Base-by-base conservation (phyloP, 345 rosid genomes). In the Euphorbia lathyris region DNA sequence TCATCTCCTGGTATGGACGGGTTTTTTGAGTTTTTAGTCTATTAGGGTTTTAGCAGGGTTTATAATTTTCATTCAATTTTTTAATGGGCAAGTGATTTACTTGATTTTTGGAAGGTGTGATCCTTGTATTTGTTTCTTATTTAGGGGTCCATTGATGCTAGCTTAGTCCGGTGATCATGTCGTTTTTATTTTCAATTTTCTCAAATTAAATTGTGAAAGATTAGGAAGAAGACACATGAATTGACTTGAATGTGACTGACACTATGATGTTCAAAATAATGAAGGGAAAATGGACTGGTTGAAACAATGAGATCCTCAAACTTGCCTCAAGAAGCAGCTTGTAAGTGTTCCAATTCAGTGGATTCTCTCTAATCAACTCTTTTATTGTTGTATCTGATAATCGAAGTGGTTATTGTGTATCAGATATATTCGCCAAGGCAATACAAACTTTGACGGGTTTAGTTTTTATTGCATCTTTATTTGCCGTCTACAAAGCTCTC, bases 281-380 rank as follows among this genome's bases (percentile, higher is more conserved):
- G 72, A 70, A 91, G 98, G 85, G 98, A 90, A 83, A 82, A 80
- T 66, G 77, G 80, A 58, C 72, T 89, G 65, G 71, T 75, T 19
- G 87, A 76, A 65, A 81, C 82, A 58, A 67, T 88, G 80, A 83
- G 75, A 70, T 74, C 79, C 72, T 71, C 83, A 68, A 60, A 29
- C 51, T 58, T 91, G n/a, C 78, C 98, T 0, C 67, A 78, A 68
- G 83, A 85, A 55, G 79, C 86, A 75, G 88, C 90, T 74, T 82
- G 97, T 93, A 83, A 89, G 97, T 78, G 58, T 36, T 67, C 58
- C 26, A 26, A 20, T 36, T 66, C 60, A 55, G 9, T 29, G 10
- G 34, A 68, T 26, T 70, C 42, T 63, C 34, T 70, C 71, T 72
- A 65, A 29, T 51, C 59, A 19, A 70, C 26, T 72, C 42, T 32